These are phyloP conservation scores for Gymnopilus dilepis DNA, from an alignment of 768 basidiomycete species.

Conservation along the genomic window DNA sequence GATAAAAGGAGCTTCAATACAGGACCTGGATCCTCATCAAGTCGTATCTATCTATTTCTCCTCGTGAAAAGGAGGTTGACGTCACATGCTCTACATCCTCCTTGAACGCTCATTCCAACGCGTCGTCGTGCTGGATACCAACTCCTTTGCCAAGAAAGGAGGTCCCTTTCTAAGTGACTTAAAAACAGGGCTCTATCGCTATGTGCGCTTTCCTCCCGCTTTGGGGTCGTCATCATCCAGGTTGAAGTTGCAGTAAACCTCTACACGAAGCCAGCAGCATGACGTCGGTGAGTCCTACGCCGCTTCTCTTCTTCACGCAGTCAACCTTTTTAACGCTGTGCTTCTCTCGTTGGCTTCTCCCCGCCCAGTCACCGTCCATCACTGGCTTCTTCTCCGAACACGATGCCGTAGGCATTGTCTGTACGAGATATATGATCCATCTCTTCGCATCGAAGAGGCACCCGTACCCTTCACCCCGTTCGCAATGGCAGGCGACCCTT, in stretches of 20 bases:
- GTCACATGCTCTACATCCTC: background rate
- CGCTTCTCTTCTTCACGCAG: background rate
- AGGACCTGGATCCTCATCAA: conserved; percentile 10
- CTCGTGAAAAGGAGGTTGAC: background rate
- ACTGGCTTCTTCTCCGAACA: background rate
- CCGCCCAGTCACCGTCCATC: background rate
- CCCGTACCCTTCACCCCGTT: conserved; percentile 8
- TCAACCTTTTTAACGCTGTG: background rate
- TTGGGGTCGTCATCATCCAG: background rate
- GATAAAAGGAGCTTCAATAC: conserved; percentile 27
- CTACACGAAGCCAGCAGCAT: background rate
- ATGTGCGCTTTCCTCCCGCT: background rate
- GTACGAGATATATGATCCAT: conserved; percentile 18
- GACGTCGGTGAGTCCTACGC: background rate
- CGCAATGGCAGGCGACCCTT: conserved; percentile 13
- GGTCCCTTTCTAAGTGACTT: background rate
- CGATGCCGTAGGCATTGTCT: background rate
- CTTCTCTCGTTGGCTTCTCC: background rate
- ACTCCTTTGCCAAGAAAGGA: background rate
- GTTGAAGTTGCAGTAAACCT: background rate
- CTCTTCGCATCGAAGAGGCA: conserved; percentile 18
- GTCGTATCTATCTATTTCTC: background rate
- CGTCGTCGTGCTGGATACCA: too few relatives aligned
- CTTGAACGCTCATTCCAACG: too few relatives aligned
- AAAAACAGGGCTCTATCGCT: background rate